Conservation (phyloP, 345 rosid genomes). For the Balakata baccata region DNA sequence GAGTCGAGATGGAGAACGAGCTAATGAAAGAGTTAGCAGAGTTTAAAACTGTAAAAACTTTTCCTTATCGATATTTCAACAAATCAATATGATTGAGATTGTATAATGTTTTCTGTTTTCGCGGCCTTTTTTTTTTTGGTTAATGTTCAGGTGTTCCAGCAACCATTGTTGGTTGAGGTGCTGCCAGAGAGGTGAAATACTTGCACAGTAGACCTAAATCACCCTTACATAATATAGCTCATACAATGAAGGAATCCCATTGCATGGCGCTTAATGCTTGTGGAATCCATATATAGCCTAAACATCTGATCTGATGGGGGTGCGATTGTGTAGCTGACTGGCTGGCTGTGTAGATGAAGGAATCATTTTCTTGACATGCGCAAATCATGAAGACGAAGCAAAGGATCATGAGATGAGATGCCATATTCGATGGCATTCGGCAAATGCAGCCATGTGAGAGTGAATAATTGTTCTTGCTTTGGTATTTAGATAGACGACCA, state of each 20-base stretch:
- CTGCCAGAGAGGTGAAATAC: constrained; percentile 17
- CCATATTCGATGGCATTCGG: not conserved
- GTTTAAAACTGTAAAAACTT: constrained; percentile 42
- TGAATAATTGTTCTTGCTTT: not conserved
- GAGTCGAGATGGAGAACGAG: constrained; percentile 20
- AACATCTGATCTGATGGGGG: too few relatives aligned
- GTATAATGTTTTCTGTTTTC: not conserved
- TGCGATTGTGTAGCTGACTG: too few relatives aligned
- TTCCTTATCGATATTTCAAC: not conserved
- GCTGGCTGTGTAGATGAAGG: too few relatives aligned
- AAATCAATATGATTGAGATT: constrained; percentile 7
- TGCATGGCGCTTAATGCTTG: too few relatives aligned
- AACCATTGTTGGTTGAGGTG: constrained; percentile 34
- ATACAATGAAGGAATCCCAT: too few relatives aligned
- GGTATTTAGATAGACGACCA: not conserved
- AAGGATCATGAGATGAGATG: not conserved
- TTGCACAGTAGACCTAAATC: constrained; percentile 11
- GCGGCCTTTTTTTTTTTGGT: constrained; percentile 7
- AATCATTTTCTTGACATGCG: too few relatives aligned
- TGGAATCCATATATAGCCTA: too few relatives aligned
- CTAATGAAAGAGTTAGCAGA: constrained; percentile 38
- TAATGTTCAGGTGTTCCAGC: constrained; percentile 40
- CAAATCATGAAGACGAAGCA: not conserved
- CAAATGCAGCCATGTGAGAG: not conserved
- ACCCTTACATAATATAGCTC: not conserved